phyloP scores from a whole-genome alignment of 805 yeast genomes.

The Candida broadrunensis region DNA sequence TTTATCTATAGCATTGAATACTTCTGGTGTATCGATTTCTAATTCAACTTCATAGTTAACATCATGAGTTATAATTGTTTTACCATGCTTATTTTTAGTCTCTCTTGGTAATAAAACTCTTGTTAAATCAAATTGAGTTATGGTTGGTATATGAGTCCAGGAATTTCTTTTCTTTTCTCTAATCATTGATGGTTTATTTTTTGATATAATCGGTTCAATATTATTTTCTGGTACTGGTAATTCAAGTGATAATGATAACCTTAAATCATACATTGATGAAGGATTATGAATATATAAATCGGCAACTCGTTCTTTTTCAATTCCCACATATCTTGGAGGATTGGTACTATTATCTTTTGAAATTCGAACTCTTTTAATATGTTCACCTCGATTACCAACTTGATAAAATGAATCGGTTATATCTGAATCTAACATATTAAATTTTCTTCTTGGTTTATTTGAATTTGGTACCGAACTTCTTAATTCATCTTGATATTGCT shows the following conservation, averaged over 20 bases:
- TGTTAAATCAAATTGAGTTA: constrained; percentile 71
- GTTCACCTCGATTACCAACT: constrained; percentile 60
- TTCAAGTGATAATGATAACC: constrained; percentile 76
- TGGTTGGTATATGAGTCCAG: constrained; percentile 70
- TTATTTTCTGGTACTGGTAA: constrained; percentile 63
- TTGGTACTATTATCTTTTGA: constrained; percentile 56
- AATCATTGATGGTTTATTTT: constrained; percentile 51
- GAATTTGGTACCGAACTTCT: constrained; percentile 10
- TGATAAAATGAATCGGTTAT: constrained; percentile 62
- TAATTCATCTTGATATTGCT: constrained; percentile 41
- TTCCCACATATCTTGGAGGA: constrained; percentile 69
- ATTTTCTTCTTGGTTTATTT: constrained; percentile 44
- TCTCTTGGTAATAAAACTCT: constrained; percentile 45
- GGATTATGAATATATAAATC: constrained; percentile 74
- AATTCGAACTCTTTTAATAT: constrained; percentile 62
- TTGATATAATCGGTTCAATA: constrained; percentile 47
- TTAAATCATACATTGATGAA: constrained; percentile 69
- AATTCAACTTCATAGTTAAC: constrained; percentile 37
- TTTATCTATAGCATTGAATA: constrained; percentile 40
- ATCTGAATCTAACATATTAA: constrained; percentile 59
- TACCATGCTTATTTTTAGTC: constrained; percentile 35
- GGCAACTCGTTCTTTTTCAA: constrained; percentile 71
- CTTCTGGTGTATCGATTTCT: constrained; percentile 37
- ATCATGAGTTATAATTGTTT: constrained; percentile 33
- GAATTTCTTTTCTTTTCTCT: constrained; percentile 74